Percentiles rank a stretch among this genome's conserved stretches.
Conservation (phyloP, 768 basidiomycete species). For the Tylopilus sp. region DNA sequence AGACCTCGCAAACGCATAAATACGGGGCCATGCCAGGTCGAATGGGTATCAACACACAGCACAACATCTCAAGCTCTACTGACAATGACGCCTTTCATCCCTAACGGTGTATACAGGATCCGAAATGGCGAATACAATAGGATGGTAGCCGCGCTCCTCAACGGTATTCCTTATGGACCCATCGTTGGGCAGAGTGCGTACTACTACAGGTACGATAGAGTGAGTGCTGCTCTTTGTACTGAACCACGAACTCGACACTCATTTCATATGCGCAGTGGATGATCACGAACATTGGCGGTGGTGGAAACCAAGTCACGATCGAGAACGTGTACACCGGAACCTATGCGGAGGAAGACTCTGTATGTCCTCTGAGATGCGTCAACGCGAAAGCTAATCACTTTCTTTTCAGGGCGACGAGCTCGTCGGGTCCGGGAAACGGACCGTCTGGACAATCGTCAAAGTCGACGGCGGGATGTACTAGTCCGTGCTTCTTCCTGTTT, state of each 20-base stretch:
- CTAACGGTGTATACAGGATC: background rate
- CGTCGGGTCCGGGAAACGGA: too few species aligned
- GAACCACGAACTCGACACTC: background rate
- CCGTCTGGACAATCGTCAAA: too few species aligned
- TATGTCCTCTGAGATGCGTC: too few species aligned
- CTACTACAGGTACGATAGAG: background rate
- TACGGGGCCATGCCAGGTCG: background rate
- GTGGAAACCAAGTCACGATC: background rate
- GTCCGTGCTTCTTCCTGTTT: too few species aligned
- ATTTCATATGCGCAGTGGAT: background rate
- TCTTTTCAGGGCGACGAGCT: too few species aligned
- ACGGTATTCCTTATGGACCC: background rate
- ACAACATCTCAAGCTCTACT: background rate
- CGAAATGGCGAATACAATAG: background rate
- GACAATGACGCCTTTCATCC: background rate
- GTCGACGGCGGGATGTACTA: too few species aligned
- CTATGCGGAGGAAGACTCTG: too few species aligned
- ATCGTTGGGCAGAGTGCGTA: background rate
- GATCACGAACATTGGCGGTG: background rate
- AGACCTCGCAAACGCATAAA: background rate
- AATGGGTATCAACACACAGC: background rate
- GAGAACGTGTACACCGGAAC: background rate
- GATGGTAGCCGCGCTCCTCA: background rate
- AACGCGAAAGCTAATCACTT: too few species aligned
- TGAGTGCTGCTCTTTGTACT: background rate